Evolutionary conservation across 1,284 basidiomycete genomes (phyloP).

Genomic region (Wallemia mellicola): DNA sequence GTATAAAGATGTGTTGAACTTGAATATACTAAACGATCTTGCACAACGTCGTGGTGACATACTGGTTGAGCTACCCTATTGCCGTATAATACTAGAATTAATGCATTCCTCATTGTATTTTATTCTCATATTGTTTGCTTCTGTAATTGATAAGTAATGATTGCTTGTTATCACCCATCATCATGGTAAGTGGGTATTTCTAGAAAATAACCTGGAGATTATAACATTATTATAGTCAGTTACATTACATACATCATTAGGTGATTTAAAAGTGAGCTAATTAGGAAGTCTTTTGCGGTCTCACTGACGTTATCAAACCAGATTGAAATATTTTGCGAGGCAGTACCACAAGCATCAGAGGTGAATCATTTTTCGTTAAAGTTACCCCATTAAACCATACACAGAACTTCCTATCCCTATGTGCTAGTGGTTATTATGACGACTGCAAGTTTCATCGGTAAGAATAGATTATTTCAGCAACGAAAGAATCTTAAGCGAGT

Average conservation of each 20-base stretch:
- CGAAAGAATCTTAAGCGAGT: not conserved
- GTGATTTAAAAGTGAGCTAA: conserved; percentile 57
- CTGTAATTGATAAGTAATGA: too few relatives aligned
- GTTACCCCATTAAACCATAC: not conserved
- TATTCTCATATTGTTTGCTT: too few relatives aligned
- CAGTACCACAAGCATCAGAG: conserved; percentile 75
- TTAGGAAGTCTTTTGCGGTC: not conserved
- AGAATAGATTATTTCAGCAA: conserved; percentile 6
- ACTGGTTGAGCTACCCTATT: too few relatives aligned
- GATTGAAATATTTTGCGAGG: conserved; percentile 92
- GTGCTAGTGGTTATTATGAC: conserved; percentile 67
- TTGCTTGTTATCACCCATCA: not conserved
- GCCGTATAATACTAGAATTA: too few relatives aligned
- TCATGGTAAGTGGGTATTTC: not conserved
- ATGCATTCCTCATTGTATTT: too few relatives aligned
- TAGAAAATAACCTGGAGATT: not conserved
- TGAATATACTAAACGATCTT: too few relatives aligned
- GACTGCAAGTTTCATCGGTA: conserved; percentile 50
- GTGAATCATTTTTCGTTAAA: conserved; percentile 18
- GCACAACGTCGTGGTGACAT: too few relatives aligned
- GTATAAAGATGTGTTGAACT: too few relatives aligned
- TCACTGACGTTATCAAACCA: conserved; percentile 15
- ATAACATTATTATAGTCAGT: conserved; percentile 32
- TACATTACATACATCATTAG: conserved; percentile 71
- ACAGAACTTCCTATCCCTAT: conserved; percentile 80